phyloP scores from a whole-genome alignment of 2,329 filamentous ascomycete species.

The Ceratocystis ficicola region DNA sequence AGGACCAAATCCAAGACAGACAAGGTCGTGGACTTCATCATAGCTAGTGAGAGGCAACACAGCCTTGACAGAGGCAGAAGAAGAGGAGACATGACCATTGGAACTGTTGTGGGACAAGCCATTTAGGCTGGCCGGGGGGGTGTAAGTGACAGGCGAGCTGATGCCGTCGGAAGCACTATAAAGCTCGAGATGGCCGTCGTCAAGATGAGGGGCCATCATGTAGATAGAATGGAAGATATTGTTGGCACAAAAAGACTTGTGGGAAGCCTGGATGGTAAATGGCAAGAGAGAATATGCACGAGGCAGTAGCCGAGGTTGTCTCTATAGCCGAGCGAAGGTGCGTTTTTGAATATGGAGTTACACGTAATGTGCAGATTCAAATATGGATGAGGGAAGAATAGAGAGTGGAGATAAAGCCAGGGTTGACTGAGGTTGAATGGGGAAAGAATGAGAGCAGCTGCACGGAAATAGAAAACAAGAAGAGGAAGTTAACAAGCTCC shows the following conservation, averaged over 20 bases:
- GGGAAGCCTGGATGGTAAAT: background rate
- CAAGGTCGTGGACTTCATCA: constrained; percentile 64
- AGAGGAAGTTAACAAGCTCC: constrained; percentile 5
- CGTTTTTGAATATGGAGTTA: background rate
- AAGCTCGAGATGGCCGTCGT: constrained; percentile 18
- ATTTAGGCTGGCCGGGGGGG: constrained; percentile 15
- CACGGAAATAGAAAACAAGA: constrained; percentile 4
- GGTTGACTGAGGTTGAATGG: background rate
- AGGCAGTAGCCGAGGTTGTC: background rate
- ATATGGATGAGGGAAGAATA: background rate
- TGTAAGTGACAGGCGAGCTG: constrained; percentile 17
- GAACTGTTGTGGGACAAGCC: constrained; percentile 4
- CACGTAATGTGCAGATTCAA: background rate
- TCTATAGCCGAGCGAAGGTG: background rate
- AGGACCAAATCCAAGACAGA: constrained; percentile 88
- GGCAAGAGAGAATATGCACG: background rate
- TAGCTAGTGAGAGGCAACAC: constrained; percentile 40
- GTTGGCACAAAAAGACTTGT: background rate
- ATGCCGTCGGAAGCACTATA: constrained; percentile 13
- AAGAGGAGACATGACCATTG: background rate
- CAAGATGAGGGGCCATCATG: constrained; percentile 24
- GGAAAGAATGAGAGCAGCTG: background rate
- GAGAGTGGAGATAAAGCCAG: background rate
- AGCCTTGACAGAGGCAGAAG: constrained; percentile 23
- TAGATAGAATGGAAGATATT: background rate